phyloP scores from a whole-genome alignment of 73 alveolate species.

The Loxodes magnus region DNA sequence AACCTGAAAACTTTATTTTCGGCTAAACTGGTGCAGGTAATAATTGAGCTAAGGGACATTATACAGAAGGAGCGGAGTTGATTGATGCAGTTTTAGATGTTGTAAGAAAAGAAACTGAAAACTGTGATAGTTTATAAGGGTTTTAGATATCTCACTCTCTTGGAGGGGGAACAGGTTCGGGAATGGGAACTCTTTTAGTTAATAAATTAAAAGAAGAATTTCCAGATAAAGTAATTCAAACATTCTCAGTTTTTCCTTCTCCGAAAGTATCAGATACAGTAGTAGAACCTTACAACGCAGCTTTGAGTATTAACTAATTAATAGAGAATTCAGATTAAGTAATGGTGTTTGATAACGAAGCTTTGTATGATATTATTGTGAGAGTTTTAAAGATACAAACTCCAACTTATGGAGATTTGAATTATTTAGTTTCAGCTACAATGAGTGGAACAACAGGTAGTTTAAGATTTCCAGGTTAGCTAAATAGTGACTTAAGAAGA shows the following conservation, averaged over 20 bases:
- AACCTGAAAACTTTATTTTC: slow-evolving; percentile 98
- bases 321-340: slow-evolving; percentile 96
- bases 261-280: slow-evolving; percentile 80
- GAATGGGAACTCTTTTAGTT: slow-evolving; percentile 92
- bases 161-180: slow-evolving; percentile 96
- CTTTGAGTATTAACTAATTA: slow-evolving; percentile 87
- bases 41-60: slow-evolving; percentile 99
- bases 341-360: slow-evolving; percentile 96
- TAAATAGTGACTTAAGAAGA: slow-evolving; percentile 94
- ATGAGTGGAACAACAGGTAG: slow-evolving; percentile 95
- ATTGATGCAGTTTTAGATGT: slow-evolving; percentile 88
- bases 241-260: slow-evolving; percentile 91
- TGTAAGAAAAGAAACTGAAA: slow-evolving; percentile 90
- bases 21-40: slow-evolving; percentile 96
- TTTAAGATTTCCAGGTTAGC: slow-evolving; percentile 96
- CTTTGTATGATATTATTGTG: slow-evolving; percentile 96
- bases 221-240: slow-evolving; percentile 88
- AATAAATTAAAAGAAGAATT: slow-evolving; percentile 87
- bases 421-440: slow-evolving; percentile 93
- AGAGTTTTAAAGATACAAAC: slow-evolving; percentile 92
- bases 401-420: slow-evolving; percentile 96
- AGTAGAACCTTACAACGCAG: slow-evolving; percentile 95
- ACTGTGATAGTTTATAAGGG: slow-evolving; percentile 88
- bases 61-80: slow-evolving; percentile 94
- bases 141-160: slow-evolving; percentile 84